Base-by-base conservation (phyloP, 768 basidiomycete species). In the Tylopilus vinaceipallidus region DNA sequence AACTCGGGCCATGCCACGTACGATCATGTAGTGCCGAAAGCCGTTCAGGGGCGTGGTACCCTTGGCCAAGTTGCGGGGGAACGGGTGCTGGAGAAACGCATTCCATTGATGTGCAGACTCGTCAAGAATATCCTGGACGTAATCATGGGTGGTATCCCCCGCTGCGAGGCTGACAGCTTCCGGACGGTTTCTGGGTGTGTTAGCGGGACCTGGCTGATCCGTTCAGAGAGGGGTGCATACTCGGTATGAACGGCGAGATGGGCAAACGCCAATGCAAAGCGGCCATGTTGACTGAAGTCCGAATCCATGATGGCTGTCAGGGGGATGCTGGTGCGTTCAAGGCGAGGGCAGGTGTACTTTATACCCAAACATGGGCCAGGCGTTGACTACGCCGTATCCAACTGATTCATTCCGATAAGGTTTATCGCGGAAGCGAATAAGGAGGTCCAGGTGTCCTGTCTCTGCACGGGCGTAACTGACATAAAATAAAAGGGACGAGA, bases 21-120 rank as follows among this genome's bases (percentile, higher is more conserved):
- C 50, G 19, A 50, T 23, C 38, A 40, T 51, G 9, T 49, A 49
- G 38, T 50, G 49, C 7, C 49, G 36, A 34, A 49, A 51, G 17
- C 50, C 47, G 14, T 40, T 51, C 12, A 41, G 33, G 19, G 33
- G n/a, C 12, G 46, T 29, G 12, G 24, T 12, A 7, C n/a, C 50
- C 4, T 24, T 50, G 26, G 50, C 47, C n/a, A 51, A 10, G 4
- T 13, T 2, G 4, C 2, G 7, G 6, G 47, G 47, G 47, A 51
- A 51, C 20, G 38, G 16, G 19, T 49, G 14, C 2, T 7, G 3
- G 0, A 4, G 26, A 6, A 23, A 32, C 5, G 5, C 16, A 19
- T 4, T 11, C 50, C 50, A 40, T 0, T 4, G 26, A 1, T n/a
- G 5, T 9, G 26, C n/a, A 6, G 11, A 22, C 23, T 17, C 38